Evolutionary conservation across 352 stramenopile species (phyloP).

Genomic region (Phytopythium kandeliae): DNA sequence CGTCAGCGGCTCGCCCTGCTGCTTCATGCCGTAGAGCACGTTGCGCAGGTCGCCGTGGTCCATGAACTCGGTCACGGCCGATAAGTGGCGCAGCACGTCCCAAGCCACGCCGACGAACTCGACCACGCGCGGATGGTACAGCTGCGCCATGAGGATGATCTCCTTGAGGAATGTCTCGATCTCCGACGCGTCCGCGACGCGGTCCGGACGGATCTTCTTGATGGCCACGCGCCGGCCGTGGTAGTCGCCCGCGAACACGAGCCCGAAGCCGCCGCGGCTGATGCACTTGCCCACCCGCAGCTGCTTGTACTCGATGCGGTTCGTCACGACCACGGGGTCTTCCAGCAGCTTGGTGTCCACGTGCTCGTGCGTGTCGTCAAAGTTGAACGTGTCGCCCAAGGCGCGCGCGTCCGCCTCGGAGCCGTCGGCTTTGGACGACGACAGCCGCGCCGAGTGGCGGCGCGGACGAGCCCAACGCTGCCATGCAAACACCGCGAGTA

Average conservation of each 20-base stretch:
- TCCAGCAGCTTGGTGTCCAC: conserved; percentile 27
- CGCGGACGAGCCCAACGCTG: conserved; percentile 9
- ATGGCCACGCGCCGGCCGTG: conserved; percentile 31
- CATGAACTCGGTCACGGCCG: conserved; percentile 53
- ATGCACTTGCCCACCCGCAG: conserved; percentile 34
- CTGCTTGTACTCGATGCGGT: conserved; percentile 34
- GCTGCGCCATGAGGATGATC: conserved; percentile 34
- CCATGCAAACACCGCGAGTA: conserved; percentile 7
- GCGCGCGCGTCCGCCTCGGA: conserved; percentile 16
- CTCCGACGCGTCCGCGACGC: conserved; percentile 13
- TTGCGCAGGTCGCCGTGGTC: conserved; percentile 46
- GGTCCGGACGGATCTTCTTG: conserved; percentile 38
- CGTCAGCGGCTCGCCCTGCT: conserved; percentile 20
- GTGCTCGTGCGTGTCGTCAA: conserved; percentile 25
- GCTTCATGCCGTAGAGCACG: conserved; percentile 32
- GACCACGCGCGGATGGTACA: conserved; percentile 40
- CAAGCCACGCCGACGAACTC: conserved; percentile 42
- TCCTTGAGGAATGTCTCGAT: conserved; percentile 40
- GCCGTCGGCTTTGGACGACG: conserved; percentile 21
- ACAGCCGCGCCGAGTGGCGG: conserved; percentile 12
- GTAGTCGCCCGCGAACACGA: conserved; percentile 46
- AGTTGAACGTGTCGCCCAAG: conserved; percentile 23
- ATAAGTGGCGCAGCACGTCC: conserved; percentile 33
- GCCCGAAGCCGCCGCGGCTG: conserved; percentile 38
- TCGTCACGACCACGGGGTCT: conserved; percentile 40